Percentiles rank a stretch among this genome's conserved stretches.
Conservation (phyloP, 495 filamentous ascomycete genomes). For the Penicillium nucicola region DNA sequence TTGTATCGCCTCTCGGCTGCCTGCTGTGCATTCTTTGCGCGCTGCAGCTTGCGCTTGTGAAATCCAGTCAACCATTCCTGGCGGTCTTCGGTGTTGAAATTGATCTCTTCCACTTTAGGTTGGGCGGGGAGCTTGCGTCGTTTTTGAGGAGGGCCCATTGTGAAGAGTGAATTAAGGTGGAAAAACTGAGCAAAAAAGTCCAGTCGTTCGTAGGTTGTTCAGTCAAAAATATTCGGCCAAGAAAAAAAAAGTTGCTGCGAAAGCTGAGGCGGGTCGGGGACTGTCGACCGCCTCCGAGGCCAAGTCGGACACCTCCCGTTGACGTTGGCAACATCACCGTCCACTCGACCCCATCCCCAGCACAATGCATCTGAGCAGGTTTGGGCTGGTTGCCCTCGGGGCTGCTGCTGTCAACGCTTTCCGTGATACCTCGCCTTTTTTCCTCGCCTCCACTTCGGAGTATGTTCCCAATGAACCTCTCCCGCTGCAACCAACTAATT, state of each 20-base stretch:
- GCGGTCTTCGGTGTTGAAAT: constrained; percentile 73
- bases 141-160: constrained; percentile 50
- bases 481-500: constrained; percentile 27
- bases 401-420: constrained; percentile 65
- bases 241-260: constrained; percentile 24
- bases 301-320: constrained; percentile 27
- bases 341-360: constrained; percentile 18
- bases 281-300: constrained; percentile 30
- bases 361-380: constrained; percentile 59
- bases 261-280: constrained; percentile 26
- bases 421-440: constrained; percentile 80
- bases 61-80: constrained; percentile 91
- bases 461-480: constrained; percentile 43
- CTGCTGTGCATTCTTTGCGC: constrained; percentile 79
- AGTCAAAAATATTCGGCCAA: neutral
- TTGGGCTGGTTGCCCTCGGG: constrained; percentile 60
- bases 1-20: constrained; percentile 67
- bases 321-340: constrained; percentile 25
- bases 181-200: neutral
- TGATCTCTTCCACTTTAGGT: constrained; percentile 68
- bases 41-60: constrained; percentile 86
- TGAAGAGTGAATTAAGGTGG: neutral
- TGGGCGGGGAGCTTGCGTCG: constrained; percentile 57
- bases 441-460: constrained; percentile 77
- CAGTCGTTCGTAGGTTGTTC: constrained; percentile 4